These are phyloP conservation scores for Pelagophyceae sp. DNA, from an alignment of 352 stramenopile species.

Conservation along the genomic window DNA sequence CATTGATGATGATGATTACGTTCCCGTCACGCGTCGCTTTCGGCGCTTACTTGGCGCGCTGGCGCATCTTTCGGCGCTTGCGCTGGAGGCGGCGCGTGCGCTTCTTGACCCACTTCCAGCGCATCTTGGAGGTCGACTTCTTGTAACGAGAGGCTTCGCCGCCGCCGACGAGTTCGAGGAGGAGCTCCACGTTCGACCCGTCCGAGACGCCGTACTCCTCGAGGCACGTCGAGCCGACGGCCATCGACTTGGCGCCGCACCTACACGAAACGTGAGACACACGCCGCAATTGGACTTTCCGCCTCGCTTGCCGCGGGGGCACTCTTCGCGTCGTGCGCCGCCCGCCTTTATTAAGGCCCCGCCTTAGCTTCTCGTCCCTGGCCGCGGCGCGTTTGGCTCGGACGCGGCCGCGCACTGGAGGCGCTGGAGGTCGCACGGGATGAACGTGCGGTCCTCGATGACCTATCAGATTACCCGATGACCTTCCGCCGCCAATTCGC, in stretches of 20 bases:
- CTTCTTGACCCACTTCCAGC: slow-evolving; percentile 96
- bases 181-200: slow-evolving; percentile 78
- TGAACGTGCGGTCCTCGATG: slow-evolving; percentile 81
- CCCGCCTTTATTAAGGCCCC: too few relatives aligned
- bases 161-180: slow-evolving; percentile 76
- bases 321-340: too few relatives aligned
- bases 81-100: slow-evolving; percentile 90
- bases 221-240: slow-evolving; percentile 67
- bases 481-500: background rate
- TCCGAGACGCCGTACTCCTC: slow-evolving; percentile 78
- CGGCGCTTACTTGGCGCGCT: slow-evolving; percentile 87
- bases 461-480: background rate
- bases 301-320: too few relatives aligned
- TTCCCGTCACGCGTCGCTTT: too few relatives aligned
- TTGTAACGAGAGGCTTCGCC: slow-evolving; percentile 16
- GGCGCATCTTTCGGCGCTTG: slow-evolving; percentile 97
- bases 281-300: too few relatives aligned
- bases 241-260: slow-evolving; percentile 55
- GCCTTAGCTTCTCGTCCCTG: too few relatives aligned
- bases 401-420: slow-evolving; percentile 43
- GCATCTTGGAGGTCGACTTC: slow-evolving; percentile 52
- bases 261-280: too few relatives aligned
- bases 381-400: too few relatives aligned
- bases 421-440: slow-evolving; percentile 68
- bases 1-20: too few relatives aligned